Evolutionary conservation across 2,329 filamentous ascomycete species (phyloP), one percentile per base, ranked within the genome.

Genomic region (Exophiala xenobiotica): DNA sequence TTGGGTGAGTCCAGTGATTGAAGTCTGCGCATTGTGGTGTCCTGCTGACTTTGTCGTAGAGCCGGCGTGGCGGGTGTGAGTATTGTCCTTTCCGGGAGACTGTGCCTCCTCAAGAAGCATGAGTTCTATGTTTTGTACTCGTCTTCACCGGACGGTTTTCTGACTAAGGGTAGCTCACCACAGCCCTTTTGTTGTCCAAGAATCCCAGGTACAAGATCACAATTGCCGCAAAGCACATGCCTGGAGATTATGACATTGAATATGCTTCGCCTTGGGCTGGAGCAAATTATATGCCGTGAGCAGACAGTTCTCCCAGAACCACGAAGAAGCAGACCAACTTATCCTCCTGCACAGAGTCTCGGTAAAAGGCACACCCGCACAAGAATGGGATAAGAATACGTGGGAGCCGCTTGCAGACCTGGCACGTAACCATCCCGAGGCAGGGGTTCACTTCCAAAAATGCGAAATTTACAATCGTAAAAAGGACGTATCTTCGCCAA

Each of bases 181-280:
- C 80, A 4, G 81, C 81, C 24, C 65, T 83, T 5, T 66, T 78
- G 14, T 69, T 84, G 14, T 79, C 80, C 16, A 73, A 71, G 51
- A 74, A 78, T 56, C 65, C 69, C 9, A 62, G 66, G 7, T 74
- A 80, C 59, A 71, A 72, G 24, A 70, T 91, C 56, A 88, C 85
- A 0, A 72, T 91, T 20, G 73, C 88, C 31, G 85, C 87, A 3
- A 91, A 90, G 64, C 86, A 92, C 65, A 90, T 93, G 84, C 89
- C 89, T 0, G 89, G 90, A 38, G 89, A 95, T 72, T 59, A 57
- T 40, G 85, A 90, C 58, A 83, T 89, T 61, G 85, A 91, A 73
- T 95, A 93, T 67, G 83, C 88, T 0, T 90, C 86, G 6, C 88
- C 87, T 1, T 91, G 87, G 85, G 88, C 88, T 1, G 88, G 88